Percentiles rank a stretch among this genome's conserved stretches.
Evolutionary conservation across 371 early-diverging fungal species (phyloP).

Genomic region (Choanephora cucurbitarum): DNA sequence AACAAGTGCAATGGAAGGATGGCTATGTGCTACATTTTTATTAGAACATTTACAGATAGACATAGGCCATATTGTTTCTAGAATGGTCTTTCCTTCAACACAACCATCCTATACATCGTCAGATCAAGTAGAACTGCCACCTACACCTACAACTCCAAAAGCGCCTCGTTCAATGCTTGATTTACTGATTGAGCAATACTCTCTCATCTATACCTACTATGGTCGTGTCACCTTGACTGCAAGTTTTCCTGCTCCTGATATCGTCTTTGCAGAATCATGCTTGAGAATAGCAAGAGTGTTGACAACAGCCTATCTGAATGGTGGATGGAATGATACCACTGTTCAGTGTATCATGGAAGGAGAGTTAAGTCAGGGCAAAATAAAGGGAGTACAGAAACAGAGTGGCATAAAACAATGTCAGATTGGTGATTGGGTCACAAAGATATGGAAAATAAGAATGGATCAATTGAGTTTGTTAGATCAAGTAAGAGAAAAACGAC

Average conservation of each 20-base stretch:
- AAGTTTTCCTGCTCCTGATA: slow-evolving; percentile 11
- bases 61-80: slow-evolving; percentile 38
- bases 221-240: slow-evolving; percentile 36
- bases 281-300: slow-evolving; percentile 45
- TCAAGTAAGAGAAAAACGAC: slow-evolving; percentile 38
- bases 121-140: neutral
- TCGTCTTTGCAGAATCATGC: slow-evolving; percentile 51
- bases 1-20: slow-evolving; percentile 78
- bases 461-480: slow-evolving; percentile 58
- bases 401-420: slow-evolving; percentile 43
- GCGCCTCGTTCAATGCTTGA: slow-evolving; percentile 7
- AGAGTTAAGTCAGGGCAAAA: neutral
- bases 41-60: slow-evolving; percentile 64
- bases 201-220: slow-evolving; percentile 45
- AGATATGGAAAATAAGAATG: slow-evolving; percentile 50
- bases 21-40: slow-evolving; percentile 63
- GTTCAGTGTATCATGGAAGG: slow-evolving; percentile 10
- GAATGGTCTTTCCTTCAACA: neutral
- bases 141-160: neutral
- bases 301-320: slow-evolving; percentile 30
- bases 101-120: neutral
- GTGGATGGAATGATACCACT: slow-evolving; percentile 33
- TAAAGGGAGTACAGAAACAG: slow-evolving; percentile 1
- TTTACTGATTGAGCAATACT: slow-evolving; percentile 39
- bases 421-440: slow-evolving; percentile 63